Conservation (phyloP, 345 rosid species). For the Pugionium dolabratum region DNA sequence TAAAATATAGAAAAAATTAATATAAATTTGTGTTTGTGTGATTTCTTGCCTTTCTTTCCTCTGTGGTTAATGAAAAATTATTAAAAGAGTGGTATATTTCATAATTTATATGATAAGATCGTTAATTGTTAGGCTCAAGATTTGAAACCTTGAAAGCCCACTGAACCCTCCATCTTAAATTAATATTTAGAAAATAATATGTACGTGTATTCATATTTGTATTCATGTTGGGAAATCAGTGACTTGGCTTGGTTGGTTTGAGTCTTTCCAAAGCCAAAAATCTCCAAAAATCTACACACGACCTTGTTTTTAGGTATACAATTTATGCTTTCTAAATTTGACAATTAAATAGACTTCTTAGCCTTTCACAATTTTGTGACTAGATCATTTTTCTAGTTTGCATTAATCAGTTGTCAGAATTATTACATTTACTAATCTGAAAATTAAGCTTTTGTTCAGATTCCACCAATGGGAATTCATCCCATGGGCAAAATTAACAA, state of each 20-base stretch:
- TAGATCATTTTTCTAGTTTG: not conserved
- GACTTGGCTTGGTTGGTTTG: slow-evolving; percentile 24
- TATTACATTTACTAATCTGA: not conserved
- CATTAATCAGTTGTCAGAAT: not conserved
- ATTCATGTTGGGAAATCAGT: slow-evolving; percentile 14
- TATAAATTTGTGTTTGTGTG: slow-evolving; percentile 9
- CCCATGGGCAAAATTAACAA: no score
- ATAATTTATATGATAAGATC: not conserved
- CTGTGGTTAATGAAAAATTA: not conserved
- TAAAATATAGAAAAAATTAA: not conserved
- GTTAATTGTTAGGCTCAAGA: not conserved
- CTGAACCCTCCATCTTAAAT: slow-evolving; percentile 55
- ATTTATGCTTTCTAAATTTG: slow-evolving; percentile 2
- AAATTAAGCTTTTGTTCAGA: slow-evolving; percentile 10
- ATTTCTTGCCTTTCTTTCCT: slow-evolving; percentile 49
- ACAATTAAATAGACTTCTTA: not conserved
- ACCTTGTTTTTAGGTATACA: slow-evolving; percentile 28
- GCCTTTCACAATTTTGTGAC: not conserved
- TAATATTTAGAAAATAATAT: not conserved
- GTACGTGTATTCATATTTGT: slow-evolving; percentile 7
- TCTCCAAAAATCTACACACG: slow-evolving; percentile 5
- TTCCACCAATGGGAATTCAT: not conserved
- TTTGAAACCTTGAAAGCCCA: slow-evolving; percentile 57
- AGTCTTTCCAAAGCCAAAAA: slow-evolving; percentile 32
- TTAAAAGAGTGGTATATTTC: not conserved